Base-by-base conservation (phyloP, 2,329 filamentous ascomycete genomes). In the Colletotrichum sp. region DNA sequence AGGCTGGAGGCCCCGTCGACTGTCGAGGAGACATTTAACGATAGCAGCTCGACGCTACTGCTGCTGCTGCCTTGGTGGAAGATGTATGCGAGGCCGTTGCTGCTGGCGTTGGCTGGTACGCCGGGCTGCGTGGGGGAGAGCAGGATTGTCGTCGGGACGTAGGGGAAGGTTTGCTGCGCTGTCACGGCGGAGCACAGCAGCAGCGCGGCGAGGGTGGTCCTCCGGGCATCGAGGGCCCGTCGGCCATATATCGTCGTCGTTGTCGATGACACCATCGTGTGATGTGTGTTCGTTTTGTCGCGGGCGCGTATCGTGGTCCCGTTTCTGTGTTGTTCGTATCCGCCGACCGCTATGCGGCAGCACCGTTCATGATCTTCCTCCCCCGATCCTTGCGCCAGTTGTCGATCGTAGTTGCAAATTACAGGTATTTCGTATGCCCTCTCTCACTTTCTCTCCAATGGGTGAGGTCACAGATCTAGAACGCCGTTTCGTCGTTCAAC, bases 71-170 rank as follows among this genome's bases (percentile, higher is more conserved):
- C 76, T 15, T 93, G 90, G 39, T 89, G 87, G 80, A 98, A 92
- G 78, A 96, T 89, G 83, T 97, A 98, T 75, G 92, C 92, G 36
- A 91, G 82, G 24, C 91, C 88, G 76, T 78, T 82, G 21, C 91
- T 88, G 76, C 78, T 83, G 71, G 79, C 83, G 78, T 79, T 81
- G 80, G 81, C 83, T 34, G 79, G 72, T 39, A 86, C 86, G 26
- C 86, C 83, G 76, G 90, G 88, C 69, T 87, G 83, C 73, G 84
- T 81, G 73, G 84, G 81, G 8, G 90, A 87, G 62, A 92, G 88
- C 74, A 96, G 90, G 68, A 98, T 89, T 34, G 91, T 92, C 1
- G 95, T 95, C 4, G 95, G 94, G 71, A 93, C 92, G 86, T 98
- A 98, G 30, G 95, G 95, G 68, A 95, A 89, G 65, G 83, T 83